phyloP scores from a whole-genome alignment of 495 filamentous ascomycete species.

The Copromyces sp. region DNA sequence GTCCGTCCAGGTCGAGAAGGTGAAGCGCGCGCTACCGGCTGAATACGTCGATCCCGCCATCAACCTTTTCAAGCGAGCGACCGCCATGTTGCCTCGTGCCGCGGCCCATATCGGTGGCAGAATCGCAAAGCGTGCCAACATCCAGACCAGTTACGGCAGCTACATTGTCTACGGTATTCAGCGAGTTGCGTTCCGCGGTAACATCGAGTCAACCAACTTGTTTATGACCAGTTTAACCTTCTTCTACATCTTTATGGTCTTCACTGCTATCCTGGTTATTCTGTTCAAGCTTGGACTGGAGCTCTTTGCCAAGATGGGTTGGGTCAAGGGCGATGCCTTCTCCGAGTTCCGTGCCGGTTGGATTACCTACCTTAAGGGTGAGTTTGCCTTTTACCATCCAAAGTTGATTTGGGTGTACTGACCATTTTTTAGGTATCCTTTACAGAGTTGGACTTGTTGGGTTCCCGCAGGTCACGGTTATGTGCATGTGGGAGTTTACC shows the following conservation, averaged over 20 bases:
- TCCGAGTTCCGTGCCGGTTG: slow-evolving; percentile 89
- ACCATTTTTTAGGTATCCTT: slow-evolving; percentile 62
- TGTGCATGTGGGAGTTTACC: slow-evolving; percentile 94
- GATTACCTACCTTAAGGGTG: slow-evolving; percentile 33
- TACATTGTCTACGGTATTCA: slow-evolving; percentile 77
- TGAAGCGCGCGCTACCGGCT: slow-evolving; percentile 38
- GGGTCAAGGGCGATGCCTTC: slow-evolving; percentile 82
- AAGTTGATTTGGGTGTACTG: not conserved
- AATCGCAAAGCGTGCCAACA: slow-evolving; percentile 34
- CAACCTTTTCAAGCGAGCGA: slow-evolving; percentile 35
- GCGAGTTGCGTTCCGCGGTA: slow-evolving; percentile 75
- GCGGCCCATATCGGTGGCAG: slow-evolving; percentile 28
- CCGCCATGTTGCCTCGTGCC: slow-evolving; percentile 33
- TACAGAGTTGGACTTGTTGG: slow-evolving; percentile 88
- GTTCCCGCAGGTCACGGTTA: slow-evolving; percentile 82
- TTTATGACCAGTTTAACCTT: slow-evolving; percentile 89
- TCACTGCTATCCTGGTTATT: slow-evolving; percentile 60
- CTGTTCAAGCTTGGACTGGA: slow-evolving; percentile 76
- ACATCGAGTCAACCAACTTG: slow-evolving; percentile 85
- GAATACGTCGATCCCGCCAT: slow-evolving; percentile 18
- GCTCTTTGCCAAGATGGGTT: slow-evolving; percentile 53
- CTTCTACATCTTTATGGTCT: slow-evolving; percentile 72
- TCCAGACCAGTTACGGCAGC: slow-evolving; percentile 39
- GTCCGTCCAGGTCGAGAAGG: slow-evolving; percentile 78
- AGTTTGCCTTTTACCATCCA: not conserved